phyloP scores from a whole-genome alignment of 306 rosid species.

The Dicorynia guianensis region DNA sequence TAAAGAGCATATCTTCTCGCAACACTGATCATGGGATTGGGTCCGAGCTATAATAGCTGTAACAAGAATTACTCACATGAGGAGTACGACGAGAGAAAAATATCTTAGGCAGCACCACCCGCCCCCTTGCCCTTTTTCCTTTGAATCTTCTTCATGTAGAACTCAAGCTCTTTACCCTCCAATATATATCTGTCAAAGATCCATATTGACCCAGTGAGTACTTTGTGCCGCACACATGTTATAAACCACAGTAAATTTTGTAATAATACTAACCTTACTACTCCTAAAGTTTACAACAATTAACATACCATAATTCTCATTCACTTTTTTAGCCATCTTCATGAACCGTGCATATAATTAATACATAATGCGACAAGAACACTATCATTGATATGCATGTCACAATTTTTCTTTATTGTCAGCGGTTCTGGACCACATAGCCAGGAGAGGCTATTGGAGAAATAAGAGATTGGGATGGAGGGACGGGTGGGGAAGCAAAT shows the following conservation, averaged over 20 bases:
- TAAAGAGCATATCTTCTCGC: slow-evolving; percentile 1
- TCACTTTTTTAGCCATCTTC: neutral
- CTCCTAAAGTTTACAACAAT: slow-evolving; percentile 4
- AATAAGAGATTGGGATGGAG: too few relatives aligned
- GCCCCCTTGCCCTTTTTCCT: slow-evolving; percentile 74
- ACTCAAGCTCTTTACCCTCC: slow-evolving; percentile 80
- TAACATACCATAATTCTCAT: neutral
- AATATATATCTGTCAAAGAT: slow-evolving; percentile 60
- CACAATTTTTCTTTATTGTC: neutral
- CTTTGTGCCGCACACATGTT: neutral
- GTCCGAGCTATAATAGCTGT: neutral
- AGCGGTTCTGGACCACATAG: too few relatives aligned
- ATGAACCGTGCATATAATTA: neutral
- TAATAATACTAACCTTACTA: neutral
- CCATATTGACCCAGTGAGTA: slow-evolving; percentile 4
- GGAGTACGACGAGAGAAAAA: neutral
- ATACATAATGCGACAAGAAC: neutral
- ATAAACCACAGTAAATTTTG: neutral
- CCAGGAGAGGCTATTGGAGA: too few relatives aligned
- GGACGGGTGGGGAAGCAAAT: too few relatives aligned
- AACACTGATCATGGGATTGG: slow-evolving; percentile 34
- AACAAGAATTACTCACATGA: slow-evolving; percentile 8
- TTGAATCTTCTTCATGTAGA: slow-evolving; percentile 77
- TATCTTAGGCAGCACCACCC: slow-evolving; percentile 52
- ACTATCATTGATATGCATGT: neutral